Percentiles rank a stretch among this genome's conserved stretches.
Conservation (phyloP, 306 rosid species). For the Begonia fuchsioides region DNA sequence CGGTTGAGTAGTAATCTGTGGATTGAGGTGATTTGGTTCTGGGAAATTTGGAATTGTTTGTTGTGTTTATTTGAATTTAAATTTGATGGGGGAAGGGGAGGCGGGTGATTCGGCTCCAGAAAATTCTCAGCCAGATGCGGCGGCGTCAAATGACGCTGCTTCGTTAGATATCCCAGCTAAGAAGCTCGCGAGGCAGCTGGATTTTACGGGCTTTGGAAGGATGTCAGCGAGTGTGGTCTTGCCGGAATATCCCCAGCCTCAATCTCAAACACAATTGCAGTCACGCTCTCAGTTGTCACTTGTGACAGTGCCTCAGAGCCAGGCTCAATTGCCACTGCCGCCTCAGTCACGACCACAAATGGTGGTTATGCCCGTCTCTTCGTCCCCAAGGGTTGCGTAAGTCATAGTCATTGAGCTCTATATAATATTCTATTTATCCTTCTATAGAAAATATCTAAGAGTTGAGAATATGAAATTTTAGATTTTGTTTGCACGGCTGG, state of each 20-base stretch:
- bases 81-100: constrained; percentile 80
- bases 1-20: constrained; percentile 12
- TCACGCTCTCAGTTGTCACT: constrained; percentile 3
- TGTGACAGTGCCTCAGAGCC: constrained; percentile 8
- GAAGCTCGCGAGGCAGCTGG: constrained; percentile 94
- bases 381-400: constrained; percentile 52
- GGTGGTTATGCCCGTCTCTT: constrained; percentile 20
- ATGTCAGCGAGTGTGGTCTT: constrained; percentile 16
- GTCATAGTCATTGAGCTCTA: no score
- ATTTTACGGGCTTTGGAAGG: constrained; percentile 56
- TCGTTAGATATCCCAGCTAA: constrained; percentile 56
- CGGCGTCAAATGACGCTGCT: constrained; percentile 11
- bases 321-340: constrained; percentile 7
- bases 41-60: constrained; percentile 13
- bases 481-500: no score
- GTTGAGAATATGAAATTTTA: no score
- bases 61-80: constrained; percentile 14
- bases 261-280: constrained; percentile 16
- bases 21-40: constrained; percentile 9
- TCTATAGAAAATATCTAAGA: no score
- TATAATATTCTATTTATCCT: no score
- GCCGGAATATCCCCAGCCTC: constrained; percentile 31
- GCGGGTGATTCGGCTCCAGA: constrained; percentile 35
- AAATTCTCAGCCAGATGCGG: constrained; percentile 34
- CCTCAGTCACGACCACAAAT: constrained; percentile 10